phyloP scores from a whole-genome alignment of 1,284 basidiomycete genomes.

The Cronartium ribicola region DNA sequence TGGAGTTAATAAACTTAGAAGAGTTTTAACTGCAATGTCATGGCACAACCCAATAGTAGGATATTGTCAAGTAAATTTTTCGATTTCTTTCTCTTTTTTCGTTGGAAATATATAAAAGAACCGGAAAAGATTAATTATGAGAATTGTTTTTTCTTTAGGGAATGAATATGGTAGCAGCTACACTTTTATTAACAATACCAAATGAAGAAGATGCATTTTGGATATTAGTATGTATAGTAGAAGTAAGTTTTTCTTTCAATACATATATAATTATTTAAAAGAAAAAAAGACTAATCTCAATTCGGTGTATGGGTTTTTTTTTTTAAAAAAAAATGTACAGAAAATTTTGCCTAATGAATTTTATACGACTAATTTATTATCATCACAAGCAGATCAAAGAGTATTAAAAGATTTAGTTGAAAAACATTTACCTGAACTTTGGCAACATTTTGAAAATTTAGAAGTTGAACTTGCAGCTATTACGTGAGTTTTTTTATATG shows the following conservation, averaged over 20 bases:
- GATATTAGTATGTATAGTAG: constrained; percentile 83
- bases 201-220: constrained; percentile 96
- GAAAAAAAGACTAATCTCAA: background rate
- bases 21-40: constrained; percentile 85
- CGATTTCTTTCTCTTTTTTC: background rate
- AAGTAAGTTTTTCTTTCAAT: constrained; percentile 81
- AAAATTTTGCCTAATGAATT: constrained; percentile 54
- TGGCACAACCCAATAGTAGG: constrained; percentile 58
- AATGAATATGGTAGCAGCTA: constrained; percentile 65
- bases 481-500: constrained; percentile 54
- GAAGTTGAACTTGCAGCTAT: constrained; percentile 88
- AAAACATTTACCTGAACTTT: constrained; percentile 69
- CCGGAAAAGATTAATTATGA: background rate
- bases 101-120: background rate
- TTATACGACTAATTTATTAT: constrained; percentile 55
- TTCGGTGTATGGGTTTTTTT: background rate
- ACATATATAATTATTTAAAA: constrained; percentile 57
- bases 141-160: constrained; percentile 11
- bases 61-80: constrained; percentile 50
- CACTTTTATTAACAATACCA: constrained; percentile 74
- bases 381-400: constrained; percentile 86
- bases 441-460: constrained; percentile 69
- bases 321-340: constrained; percentile 39
- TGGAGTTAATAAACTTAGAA: constrained; percentile 82
- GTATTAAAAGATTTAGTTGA: constrained; percentile 83